Conservation (phyloP, 768 basidiomycete species). For the Phanerochaete sordida region DNA sequence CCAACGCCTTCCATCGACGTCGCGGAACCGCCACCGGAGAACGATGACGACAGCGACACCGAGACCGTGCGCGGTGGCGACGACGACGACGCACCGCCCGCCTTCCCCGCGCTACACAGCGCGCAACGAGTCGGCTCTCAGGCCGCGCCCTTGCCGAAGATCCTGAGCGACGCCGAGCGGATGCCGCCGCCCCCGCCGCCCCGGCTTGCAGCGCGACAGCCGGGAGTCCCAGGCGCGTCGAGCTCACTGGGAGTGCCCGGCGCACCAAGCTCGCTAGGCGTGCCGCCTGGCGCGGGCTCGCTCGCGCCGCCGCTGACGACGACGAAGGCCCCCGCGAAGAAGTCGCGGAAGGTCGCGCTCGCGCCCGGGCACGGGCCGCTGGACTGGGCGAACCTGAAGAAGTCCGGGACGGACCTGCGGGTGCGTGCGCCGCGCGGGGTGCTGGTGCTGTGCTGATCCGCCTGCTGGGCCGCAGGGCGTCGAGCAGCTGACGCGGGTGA, state of each 20-base stretch:
- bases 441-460: constrained; percentile 2
- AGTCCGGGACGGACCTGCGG: constrained; percentile 74
- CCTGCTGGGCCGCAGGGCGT: constrained; percentile 53
- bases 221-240: constrained; percentile 23
- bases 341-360: constrained; percentile 80
- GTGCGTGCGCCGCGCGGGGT: constrained; percentile 37
- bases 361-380: constrained; percentile 89
- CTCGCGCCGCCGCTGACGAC: constrained; percentile 62
- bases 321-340: constrained; percentile 51
- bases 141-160: constrained; percentile 33
- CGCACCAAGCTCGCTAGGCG: constrained; percentile 13
- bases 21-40: constrained; percentile 1
- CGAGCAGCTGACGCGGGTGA: constrained; percentile 61
- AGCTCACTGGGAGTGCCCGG: constrained; percentile 19
- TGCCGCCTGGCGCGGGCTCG: constrained; percentile 26
- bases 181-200: constrained; percentile 45
- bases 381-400: constrained; percentile 91
- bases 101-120: constrained; percentile 70
- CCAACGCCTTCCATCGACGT: constrained; percentile 34
- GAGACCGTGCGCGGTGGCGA: constrained; percentile 36
- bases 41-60: constrained; percentile 36
- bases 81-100: constrained; percentile 60
- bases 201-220: constrained; percentile 32
- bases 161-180: constrained; percentile 49
- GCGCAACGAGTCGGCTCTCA: constrained; percentile 53